Percentiles rank a stretch among this genome's conserved stretches.
phyloP scores from a whole-genome alignment of 495 filamentous ascomycete species.

The Pyronema domesticum region DNA sequence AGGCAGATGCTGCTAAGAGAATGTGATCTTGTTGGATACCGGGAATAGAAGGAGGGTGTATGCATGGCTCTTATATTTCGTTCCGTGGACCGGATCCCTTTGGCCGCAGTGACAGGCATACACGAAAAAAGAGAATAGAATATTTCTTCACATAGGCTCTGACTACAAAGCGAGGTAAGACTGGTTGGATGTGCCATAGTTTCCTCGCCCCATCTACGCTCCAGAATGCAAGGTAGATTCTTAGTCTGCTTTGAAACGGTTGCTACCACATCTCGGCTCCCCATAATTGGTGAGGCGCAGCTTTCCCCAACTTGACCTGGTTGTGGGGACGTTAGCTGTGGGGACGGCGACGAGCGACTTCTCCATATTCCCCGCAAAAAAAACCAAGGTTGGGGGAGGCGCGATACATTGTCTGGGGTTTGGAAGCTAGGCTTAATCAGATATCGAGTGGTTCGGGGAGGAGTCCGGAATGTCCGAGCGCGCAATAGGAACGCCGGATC shows the following conservation, averaged over 20 bases:
- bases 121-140: too few relatives aligned
- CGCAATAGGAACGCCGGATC: background rate
- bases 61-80: too few relatives aligned
- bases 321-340: slow-evolving; percentile 27
- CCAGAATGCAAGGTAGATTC: too few relatives aligned
- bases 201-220: too few relatives aligned
- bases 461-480: background rate
- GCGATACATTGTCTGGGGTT: background rate
- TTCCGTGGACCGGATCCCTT: too few relatives aligned
- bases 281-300: background rate
- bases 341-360: slow-evolving; percentile 2
- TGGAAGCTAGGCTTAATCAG: background rate
- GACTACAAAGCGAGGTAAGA: too few relatives aligned
- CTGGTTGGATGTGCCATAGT: too few relatives aligned
- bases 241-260: too few relatives aligned
- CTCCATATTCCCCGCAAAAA: background rate
- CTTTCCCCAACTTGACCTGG: slow-evolving; percentile 23
- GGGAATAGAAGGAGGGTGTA: too few relatives aligned
- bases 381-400: background rate
- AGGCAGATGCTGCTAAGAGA: background rate
- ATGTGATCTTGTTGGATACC: too few relatives aligned
- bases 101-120: too few relatives aligned
- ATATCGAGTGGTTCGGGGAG: background rate
- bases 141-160: too few relatives aligned
- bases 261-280: background rate